These are phyloP conservation scores for Agrocybe praecox DNA, from an alignment of 768 basidiomycete species.

Conservation along the genomic window DNA sequence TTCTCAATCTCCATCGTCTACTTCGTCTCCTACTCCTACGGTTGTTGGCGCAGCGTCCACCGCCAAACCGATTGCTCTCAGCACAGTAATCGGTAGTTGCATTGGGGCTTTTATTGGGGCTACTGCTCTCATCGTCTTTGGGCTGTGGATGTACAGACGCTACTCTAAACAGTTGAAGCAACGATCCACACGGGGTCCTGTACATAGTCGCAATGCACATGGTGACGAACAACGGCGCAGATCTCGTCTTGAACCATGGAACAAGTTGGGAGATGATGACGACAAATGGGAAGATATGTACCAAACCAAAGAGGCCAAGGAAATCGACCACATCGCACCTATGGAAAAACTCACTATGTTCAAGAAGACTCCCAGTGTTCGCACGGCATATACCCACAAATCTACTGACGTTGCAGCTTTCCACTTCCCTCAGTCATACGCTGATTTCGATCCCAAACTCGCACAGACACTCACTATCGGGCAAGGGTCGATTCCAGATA, in stretches of 20 bases:
- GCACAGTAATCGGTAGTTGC: constrained; percentile 65
- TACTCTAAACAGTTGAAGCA: constrained; percentile 43
- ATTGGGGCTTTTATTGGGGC: constrained; percentile 62
- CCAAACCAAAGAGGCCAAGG: constrained; percentile 37
- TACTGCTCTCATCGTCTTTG: constrained; percentile 50
- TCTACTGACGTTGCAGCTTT: constrained; percentile 44
- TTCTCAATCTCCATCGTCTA: constrained; percentile 4
- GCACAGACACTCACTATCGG: constrained; percentile 53
- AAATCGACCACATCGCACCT: constrained; percentile 45
- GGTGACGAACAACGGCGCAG: constrained; percentile 44
- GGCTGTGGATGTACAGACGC: constrained; percentile 56
- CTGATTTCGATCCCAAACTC: constrained; percentile 58
- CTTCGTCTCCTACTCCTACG: constrained; percentile 16
- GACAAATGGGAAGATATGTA: constrained; percentile 49
- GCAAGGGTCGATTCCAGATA: constrained; percentile 30
- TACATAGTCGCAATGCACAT: constrained; percentile 37
- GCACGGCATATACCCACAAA: constrained; percentile 53
- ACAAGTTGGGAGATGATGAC: constrained; percentile 54
- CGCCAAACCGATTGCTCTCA: constrained; percentile 38
- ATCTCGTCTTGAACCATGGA: constrained; percentile 56
- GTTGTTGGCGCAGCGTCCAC: constrained; percentile 21
- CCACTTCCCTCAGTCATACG: constrained; percentile 50
- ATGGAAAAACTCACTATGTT: constrained; percentile 72
- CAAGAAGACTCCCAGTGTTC: constrained; percentile 60
- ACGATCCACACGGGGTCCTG: constrained; percentile 25